These are phyloP conservation scores for Gliomastix tumulicola DNA, from an alignment of 2,329 filamentous ascomycete genomes.

Conservation along the genomic window DNA sequence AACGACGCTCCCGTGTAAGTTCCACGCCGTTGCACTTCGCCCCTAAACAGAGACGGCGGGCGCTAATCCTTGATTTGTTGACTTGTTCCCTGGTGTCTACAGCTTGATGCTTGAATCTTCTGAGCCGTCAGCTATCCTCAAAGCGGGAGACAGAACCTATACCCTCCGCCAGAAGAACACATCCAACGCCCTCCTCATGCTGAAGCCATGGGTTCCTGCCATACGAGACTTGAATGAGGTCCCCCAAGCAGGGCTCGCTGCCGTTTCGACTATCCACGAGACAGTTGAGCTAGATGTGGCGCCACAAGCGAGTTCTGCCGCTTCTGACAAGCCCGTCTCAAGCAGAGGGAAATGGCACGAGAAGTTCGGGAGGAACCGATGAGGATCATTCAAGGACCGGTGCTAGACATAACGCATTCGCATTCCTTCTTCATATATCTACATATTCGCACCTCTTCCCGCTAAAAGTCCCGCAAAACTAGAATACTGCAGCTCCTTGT, in stretches of 20 bases:
- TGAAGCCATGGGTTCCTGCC: constrained; percentile 23
- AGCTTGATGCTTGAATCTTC: constrained; percentile 44
- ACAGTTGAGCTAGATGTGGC: constrained; percentile 52
- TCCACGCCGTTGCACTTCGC: background rate
- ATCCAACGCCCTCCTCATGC: constrained; percentile 56
- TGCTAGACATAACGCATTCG: too few relatives aligned
- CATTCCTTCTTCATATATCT: too few relatives aligned
- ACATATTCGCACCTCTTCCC: too few relatives aligned
- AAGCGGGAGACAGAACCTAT: constrained; percentile 44
- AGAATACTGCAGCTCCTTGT: too few relatives aligned
- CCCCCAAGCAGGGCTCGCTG: constrained; percentile 29
- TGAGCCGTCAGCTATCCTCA: constrained; percentile 42
- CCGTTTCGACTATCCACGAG: constrained; percentile 52
- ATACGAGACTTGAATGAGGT: too few relatives aligned
- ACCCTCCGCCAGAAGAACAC: constrained; percentile 60
- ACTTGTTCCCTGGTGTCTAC: too few relatives aligned
- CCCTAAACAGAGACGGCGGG: background rate
- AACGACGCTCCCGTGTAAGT: constrained; percentile 45
- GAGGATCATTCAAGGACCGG: too few relatives aligned
- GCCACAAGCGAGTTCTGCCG: constrained; percentile 9
- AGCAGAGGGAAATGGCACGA: constrained; percentile 53
- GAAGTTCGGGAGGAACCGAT: constrained; percentile 44
- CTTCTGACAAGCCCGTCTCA: constrained; percentile 7
- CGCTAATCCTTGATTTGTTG: constrained; percentile 1
- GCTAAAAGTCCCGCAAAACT: too few relatives aligned